phyloP scores from a whole-genome alignment of 257 asterid species.

The Rauvolfia tetraphylla region DNA sequence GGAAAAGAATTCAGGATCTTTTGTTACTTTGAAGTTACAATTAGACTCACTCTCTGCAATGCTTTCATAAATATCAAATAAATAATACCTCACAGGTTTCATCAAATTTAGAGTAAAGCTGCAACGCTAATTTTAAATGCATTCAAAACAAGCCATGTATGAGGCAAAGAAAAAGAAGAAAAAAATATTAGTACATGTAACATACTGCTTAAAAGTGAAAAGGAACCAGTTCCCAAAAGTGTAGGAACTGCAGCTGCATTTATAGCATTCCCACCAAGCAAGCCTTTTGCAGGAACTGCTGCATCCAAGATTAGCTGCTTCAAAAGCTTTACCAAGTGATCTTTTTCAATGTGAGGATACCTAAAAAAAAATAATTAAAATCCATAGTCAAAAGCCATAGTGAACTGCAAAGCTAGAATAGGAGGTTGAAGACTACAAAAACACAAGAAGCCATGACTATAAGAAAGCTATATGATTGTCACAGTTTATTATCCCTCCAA shows the following conservation, averaged over 20 bases:
- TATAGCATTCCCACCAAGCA: slow-evolving; percentile 42
- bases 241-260: slow-evolving; percentile 93
- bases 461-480: background rate
- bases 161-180: slow-evolving; percentile 15
- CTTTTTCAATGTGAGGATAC: slow-evolving; percentile 79
- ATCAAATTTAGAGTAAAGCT: background rate
- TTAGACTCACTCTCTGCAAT: background rate
- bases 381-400: slow-evolving; percentile 11
- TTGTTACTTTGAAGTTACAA: background rate
- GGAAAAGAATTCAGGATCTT: background rate
- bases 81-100: background rate
- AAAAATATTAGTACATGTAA: slow-evolving; percentile 9
- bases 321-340: slow-evolving; percentile 93
- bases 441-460: background rate
- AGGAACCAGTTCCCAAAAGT: slow-evolving; percentile 79
- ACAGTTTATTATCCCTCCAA: background rate
- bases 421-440: background rate
- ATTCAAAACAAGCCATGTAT: background rate
- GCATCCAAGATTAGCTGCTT: slow-evolving; percentile 68
- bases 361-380: slow-evolving; percentile 31
- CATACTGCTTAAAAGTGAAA: slow-evolving; percentile 77
- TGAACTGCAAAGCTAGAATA: slow-evolving; percentile 7
- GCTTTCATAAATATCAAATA: background rate
- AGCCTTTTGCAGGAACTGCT: slow-evolving; percentile 46
- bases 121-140: background rate